Base-by-base conservation (phyloP, 352 stramenopile species). In the Globisporangium canariense region DNA sequence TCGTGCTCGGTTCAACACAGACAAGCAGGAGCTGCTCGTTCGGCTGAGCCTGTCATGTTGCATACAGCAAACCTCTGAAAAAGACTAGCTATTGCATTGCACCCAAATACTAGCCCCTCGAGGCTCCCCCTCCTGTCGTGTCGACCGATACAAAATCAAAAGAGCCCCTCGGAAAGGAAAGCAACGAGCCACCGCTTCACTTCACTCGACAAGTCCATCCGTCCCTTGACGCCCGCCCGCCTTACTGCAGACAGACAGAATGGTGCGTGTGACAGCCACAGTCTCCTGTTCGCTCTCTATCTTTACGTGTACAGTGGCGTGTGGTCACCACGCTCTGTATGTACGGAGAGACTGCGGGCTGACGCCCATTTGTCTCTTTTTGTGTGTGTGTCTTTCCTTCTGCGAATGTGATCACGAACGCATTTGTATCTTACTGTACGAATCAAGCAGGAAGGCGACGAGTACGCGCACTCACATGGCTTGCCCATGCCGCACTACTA, bases 401-500 rank as follows among this genome's bases (percentile, higher is more conserved):
- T 47, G 8, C 20, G 41, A 16, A 47, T n/a, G 40, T 47, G 41
- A 16, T 47, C 41, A 41, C 6, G 25, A 54, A 54, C 22, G 25
- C 28, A 28, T 4, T 25, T 16, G 50, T 56, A 40, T 56, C 22
- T 41, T 30, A 11, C 11, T 8, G 4, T 56, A 16, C 16, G 30
- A 2, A 13, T n/a, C 0, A 20, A 45, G 41, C 46, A 62, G 56
- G 40, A 62, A 62, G 60, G 60, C 40, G 60, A 60, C 50, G 50
- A 51, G 25, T 60, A 66, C 38, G 60, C 46, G 25, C 49, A 41
- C 38, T 38, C 60, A 38, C 50, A 73, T 59, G 52, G 66, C 34
- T 62, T 62, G 20, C 69, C 71, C 22, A 69, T 77, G 58, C 69
- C 79, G 61, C 71, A 28, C 25, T 28, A 74, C 57, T 60, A 65